Percentiles rank a stretch among this genome's conserved stretches.
phyloP scores from a whole-genome alignment of 225 moss, liverwort and hornwort genomes.

The Neckera pumila region DNA sequence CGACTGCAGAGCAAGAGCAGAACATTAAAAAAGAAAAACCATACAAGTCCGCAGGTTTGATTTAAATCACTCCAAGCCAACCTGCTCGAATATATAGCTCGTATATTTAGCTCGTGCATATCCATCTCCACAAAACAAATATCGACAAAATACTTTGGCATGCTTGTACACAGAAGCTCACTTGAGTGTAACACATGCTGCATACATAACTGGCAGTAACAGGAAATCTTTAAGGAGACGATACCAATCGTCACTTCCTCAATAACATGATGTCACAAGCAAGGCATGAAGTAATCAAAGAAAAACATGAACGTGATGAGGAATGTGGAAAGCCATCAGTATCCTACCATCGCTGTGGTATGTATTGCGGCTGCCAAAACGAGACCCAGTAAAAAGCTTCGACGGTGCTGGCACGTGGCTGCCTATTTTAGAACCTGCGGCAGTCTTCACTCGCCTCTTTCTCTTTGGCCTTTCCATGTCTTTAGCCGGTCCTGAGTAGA shows the following conservation, averaged over 20 bases:
- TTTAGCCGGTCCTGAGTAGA: conserved; percentile 6
- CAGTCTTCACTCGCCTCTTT: conserved; percentile 67
- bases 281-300: not conserved
- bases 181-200: not conserved
- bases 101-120: not conserved
- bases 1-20: conserved; percentile 36
- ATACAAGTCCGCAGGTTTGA: not conserved
- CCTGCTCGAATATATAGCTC: not conserved
- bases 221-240: not conserved
- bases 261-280: not conserved
- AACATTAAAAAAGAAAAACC: not conserved
- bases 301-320: not conserved
- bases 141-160: not conserved
- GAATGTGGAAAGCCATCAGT: not conserved
- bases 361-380: conserved; percentile 13
- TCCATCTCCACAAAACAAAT: not conserved
- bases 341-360: conserved; percentile 28
- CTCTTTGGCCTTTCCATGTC: conserved; percentile 33
- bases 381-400: conserved; percentile 15
- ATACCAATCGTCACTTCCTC: not conserved
- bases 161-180: not conserved
- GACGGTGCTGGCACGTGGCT: not conserved
- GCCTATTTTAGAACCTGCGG: conserved; percentile 18
- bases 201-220: not conserved
- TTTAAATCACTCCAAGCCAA: not conserved